phyloP scores from a whole-genome alignment of 2,329 filamentous ascomycete species.

The Ascochyta pisi region DNA sequence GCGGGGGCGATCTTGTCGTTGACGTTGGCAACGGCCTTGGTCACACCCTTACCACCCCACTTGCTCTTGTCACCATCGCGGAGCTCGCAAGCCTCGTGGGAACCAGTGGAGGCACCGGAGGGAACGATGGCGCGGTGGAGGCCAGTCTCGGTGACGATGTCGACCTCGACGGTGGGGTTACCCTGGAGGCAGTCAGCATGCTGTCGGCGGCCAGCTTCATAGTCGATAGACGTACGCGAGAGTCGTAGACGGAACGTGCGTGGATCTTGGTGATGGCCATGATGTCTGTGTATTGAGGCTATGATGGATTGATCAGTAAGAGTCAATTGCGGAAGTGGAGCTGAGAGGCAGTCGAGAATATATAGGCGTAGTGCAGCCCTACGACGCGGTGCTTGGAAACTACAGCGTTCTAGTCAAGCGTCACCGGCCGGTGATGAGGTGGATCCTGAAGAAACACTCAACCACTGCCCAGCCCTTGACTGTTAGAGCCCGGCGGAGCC shows the following conservation, averaged over 20 bases:
- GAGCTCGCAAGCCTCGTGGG: slow-evolving; percentile 61
- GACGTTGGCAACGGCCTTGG: slow-evolving; percentile 63
- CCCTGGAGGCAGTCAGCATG: slow-evolving; percentile 49
- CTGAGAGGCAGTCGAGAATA: slow-evolving; percentile 26
- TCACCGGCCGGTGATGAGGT: slow-evolving; percentile 18
- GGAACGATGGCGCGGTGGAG: slow-evolving; percentile 97
- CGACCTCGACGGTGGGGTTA: slow-evolving; percentile 99
- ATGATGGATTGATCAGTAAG: slow-evolving; percentile 22
- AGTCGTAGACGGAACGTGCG: slow-evolving; percentile 90
- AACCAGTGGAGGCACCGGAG: slow-evolving; percentile 86
- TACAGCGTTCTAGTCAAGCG: slow-evolving; percentile 12
- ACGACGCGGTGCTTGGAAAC: slow-evolving; percentile 17
- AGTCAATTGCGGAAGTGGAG: slow-evolving; percentile 34
- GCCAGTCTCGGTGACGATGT: slow-evolving; percentile 94
- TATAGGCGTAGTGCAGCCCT: slow-evolving; percentile 30
- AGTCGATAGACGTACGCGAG: slow-evolving; percentile 60
- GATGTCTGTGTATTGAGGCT: slow-evolving; percentile 51
- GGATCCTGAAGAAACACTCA: slow-evolving; percentile 31
- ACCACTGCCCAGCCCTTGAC: slow-evolving; percentile 30
- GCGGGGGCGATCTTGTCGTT: slow-evolving; percentile 62
- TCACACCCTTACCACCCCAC: slow-evolving; percentile 63
- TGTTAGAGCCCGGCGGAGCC: slow-evolving; percentile 27
- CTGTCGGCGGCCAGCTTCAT: neutral
- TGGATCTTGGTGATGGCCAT: slow-evolving; percentile 74
- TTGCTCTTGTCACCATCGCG: slow-evolving; percentile 61